Evolutionary conservation across 768 basidiomycete genomes (phyloP), one percentile per base, ranked within the genome.

Genomic region (Melanogaster broomeanus): DNA sequence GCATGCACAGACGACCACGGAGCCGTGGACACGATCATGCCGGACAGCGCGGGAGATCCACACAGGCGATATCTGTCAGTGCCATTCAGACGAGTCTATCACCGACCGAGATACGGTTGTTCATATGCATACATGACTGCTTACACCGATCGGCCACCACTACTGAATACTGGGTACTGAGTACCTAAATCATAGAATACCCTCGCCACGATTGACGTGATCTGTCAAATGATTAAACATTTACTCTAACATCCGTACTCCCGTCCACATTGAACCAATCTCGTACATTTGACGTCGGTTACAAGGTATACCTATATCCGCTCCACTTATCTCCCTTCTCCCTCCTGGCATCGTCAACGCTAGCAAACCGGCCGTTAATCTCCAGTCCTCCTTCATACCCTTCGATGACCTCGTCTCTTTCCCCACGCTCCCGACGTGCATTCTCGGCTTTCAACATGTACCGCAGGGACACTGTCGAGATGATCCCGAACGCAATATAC

Each of bases 271-370:
- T 9, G 28, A 30, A 30, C 28, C 28, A n/a, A n/a, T n/a, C n/a
- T n/a, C n/a, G 16, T n/a, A n/a, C n/a, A 34, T 38, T 28, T 21
- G 19, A 43, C 38, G 30, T 58, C 44, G 22, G 42, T 78, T 63
- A 87, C 39, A 83, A 62, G 15, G 72, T 81, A 66, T 90, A 90
- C 59, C 83, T 73, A 64, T 89, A 90, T 21, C 88, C 87, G 59
- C 85, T 87, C 87, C 86, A 88, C 41, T 70, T 67, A 66, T 90
- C 87, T 2, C 87, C 87, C 70, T 86, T 88, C 58, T 82, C 84
- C 49, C 73, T 65, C 70, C 83, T 86, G 38, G 85, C 87, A 2
- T 87, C 85, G 18, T 73, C 83, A 9, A 86, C 71, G 22, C 76
- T 84, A 10, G 67, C 75, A 60, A 75, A 87, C 37, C 74, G 71